Evolutionary conservation across 106 monocot species (phyloP).

Genomic region (Triglochin maritima): DNA sequence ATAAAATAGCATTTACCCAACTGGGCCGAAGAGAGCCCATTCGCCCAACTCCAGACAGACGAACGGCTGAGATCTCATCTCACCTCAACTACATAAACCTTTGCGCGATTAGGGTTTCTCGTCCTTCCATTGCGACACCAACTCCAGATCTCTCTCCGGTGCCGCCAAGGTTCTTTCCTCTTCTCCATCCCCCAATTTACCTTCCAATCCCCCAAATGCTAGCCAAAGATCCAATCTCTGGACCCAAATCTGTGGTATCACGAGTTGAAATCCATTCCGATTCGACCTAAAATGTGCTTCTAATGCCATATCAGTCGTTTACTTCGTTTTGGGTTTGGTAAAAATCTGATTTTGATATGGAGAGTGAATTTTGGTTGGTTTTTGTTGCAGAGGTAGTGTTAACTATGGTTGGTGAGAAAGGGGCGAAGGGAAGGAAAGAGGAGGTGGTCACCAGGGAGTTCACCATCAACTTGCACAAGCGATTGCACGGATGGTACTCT

Average conservation of each 20-base stretch:
- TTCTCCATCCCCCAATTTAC: neutral
- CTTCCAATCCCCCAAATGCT: neutral
- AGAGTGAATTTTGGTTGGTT: neutral
- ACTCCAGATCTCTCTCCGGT: neutral
- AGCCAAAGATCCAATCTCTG: neutral
- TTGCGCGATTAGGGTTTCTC: neutral
- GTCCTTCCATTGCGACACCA: neutral
- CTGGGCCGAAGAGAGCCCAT: no score
- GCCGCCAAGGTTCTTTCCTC: neutral
- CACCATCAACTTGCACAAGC: constrained; percentile 27
- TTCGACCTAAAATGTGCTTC: neutral
- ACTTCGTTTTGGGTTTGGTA: neutral
- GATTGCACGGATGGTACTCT: constrained; percentile 23
- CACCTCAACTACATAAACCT: neutral
- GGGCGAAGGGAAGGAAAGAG: constrained; percentile 16
- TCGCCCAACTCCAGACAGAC: no score
- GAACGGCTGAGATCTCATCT: neutral
- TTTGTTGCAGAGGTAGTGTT: neutral
- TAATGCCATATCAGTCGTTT: neutral
- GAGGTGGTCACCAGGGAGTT: constrained; percentile 26
- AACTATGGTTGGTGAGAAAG: constrained; percentile 2
- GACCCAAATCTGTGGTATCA: neutral
- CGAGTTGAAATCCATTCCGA: neutral
- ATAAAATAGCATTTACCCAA: no score
- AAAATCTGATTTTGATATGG: neutral